A percentile compares a stretch with the other conserved stretches of the same genome.
Conservation (phyloP, 495 filamentous ascomycete species). For the Hypoxylon crocopeplum region DNA sequence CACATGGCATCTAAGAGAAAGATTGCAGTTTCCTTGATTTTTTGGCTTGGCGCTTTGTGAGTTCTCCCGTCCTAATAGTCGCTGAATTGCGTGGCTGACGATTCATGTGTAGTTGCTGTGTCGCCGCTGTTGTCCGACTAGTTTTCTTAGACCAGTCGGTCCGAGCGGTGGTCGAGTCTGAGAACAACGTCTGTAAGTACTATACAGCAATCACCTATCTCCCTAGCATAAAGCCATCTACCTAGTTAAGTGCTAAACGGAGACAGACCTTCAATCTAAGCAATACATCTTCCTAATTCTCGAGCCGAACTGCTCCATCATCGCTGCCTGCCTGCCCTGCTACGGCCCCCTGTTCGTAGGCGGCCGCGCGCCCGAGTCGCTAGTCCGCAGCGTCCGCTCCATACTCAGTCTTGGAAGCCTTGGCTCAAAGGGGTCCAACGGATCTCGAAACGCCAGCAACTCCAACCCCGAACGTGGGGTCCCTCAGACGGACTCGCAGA, state of each 20-base stretch:
- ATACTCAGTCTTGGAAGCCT: neutral
- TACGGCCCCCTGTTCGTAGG: conserved; percentile 31
- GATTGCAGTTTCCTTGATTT: conserved; percentile 28
- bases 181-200: neutral
- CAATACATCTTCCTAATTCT: neutral
- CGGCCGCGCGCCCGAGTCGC: conserved; percentile 3
- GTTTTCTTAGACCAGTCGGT: conserved; percentile 19
- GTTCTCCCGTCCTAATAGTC: neutral
- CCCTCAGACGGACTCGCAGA: too few relatives aligned
- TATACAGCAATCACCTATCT: too few relatives aligned
- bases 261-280: conserved; percentile 3
- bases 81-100: neutral
- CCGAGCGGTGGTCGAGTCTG: neutral
- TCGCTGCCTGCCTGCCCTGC: neutral
- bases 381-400: conserved; percentile 2
- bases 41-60: conserved; percentile 42
- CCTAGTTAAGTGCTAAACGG: too few relatives aligned
- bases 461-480: too few relatives aligned
- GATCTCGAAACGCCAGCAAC: too few relatives aligned
- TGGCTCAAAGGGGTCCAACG: too few relatives aligned
- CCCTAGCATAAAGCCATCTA: too few relatives aligned
- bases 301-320: neutral
- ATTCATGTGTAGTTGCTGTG: conserved; percentile 18
- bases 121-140: conserved; percentile 35
- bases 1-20: conserved; percentile 25